These are phyloP conservation scores for Calonectria pseudoturangicola DNA, from an alignment of 2,329 filamentous ascomycete species.

Conservation along the genomic window DNA sequence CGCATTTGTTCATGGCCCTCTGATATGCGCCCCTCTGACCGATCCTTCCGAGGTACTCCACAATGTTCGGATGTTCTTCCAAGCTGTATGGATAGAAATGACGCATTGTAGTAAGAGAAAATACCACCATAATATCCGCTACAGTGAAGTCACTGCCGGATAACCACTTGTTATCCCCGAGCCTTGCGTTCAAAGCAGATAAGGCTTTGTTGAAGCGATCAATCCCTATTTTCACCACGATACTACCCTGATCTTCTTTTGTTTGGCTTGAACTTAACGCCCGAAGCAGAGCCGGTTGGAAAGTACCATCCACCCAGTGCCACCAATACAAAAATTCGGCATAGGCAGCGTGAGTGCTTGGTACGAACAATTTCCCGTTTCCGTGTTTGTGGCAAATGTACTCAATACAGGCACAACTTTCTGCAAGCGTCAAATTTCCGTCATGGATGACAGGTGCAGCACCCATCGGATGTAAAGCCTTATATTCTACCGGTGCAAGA, in stretches of 20 bases:
- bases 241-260: conserved; percentile 45
- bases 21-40: conserved; percentile 66
- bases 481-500: conserved; percentile 49
- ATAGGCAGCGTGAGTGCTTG: conserved; percentile 49
- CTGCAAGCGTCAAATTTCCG: too few relatives aligned
- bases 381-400: too few relatives aligned
- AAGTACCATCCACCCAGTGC: conserved; percentile 71
- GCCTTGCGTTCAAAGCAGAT: conserved; percentile 69
- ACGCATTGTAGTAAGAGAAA: conserved; percentile 76
- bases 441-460: conserved; percentile 56
- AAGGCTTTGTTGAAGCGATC: conserved; percentile 63
- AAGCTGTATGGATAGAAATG: conserved; percentile 68
- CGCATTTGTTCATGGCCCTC: conserved; percentile 68
- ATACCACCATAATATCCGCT: conserved; percentile 80
- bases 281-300: conserved; percentile 63
- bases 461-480: conserved; percentile 66
- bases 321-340: conserved; percentile 59
- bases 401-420: too few relatives aligned
- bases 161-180: conserved; percentile 71
- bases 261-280: conserved; percentile 58
- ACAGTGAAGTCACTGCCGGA: conserved; percentile 77
- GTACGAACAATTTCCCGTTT: too few relatives aligned
- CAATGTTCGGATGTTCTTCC: conserved; percentile 62
- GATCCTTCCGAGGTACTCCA: conserved; percentile 68
- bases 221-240: conserved; percentile 54